phyloP scores from a whole-genome alignment of 1,284 basidiomycete genomes.

The Heterobasidion occidentale region DNA sequence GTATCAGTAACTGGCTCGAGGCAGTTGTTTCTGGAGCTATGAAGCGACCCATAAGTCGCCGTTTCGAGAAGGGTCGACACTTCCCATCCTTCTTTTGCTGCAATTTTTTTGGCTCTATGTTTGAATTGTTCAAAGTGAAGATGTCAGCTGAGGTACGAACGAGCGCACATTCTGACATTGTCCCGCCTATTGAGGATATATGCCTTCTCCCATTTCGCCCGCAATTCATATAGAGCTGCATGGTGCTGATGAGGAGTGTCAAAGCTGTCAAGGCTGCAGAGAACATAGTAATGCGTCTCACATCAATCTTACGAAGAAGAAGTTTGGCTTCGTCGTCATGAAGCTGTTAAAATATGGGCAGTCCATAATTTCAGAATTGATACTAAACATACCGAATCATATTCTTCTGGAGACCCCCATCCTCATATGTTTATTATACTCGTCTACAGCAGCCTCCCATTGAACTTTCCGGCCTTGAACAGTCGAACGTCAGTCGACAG shows the following conservation, averaged over 20 bases:
- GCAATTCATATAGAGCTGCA: background rate
- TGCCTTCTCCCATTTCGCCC: background rate
- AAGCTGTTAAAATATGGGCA: background rate
- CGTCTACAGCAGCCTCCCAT: background rate
- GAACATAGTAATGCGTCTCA: background rate
- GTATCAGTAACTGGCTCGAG: constrained; percentile 20
- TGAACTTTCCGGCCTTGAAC: constrained; percentile 4
- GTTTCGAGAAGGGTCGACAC: constrained; percentile 26
- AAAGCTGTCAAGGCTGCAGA: background rate
- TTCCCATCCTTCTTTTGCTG: constrained; percentile 27
- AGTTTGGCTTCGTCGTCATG: background rate
- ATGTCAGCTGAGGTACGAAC: no score
- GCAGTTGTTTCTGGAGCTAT: constrained; percentile 22
- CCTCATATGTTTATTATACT: background rate
- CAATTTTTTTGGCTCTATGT: background rate
- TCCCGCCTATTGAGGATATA: background rate
- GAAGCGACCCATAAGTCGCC: constrained; percentile 27
- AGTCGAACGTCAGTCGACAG: no score
- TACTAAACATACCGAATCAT: background rate
- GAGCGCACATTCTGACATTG: no score
- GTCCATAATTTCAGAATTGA: no score
- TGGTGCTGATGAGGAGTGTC: background rate
- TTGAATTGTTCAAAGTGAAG: no score
- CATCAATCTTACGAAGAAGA: background rate
- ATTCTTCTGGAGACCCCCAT: background rate